Base-by-base conservation (phyloP, 495 filamentous ascomycete species). In the Hyphodiscus hymeniophilus region DNA sequence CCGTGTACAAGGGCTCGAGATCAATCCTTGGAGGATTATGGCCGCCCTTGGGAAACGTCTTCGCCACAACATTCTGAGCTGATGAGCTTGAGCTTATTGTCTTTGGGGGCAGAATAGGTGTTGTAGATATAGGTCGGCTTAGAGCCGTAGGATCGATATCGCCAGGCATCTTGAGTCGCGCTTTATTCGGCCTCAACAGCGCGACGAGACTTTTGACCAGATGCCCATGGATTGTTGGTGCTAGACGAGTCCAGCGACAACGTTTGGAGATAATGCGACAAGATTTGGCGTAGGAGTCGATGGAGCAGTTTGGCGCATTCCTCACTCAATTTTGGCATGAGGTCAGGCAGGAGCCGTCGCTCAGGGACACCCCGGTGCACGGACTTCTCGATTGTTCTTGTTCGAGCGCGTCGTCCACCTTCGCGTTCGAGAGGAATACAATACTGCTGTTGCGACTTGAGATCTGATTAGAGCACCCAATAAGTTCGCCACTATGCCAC, bases 61-160 rank as follows among this genome's bases (percentile, higher is more conserved):
- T 28, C 67, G 73, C 85, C 67, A 77, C 72, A 10, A 75, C 64
- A 42, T 72, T 67, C 8, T 79, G 65, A 13, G 70, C 70, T 18
- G 75, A 76, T 34, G 76, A 66, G 10, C 75, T 75, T n/a, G n/a
- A n/a, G 45, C 75, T 75, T 47, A 84, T 69, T 38, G 74, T 66
- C 57, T 87, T 84, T 21, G 75, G 71, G 43, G 75, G 59, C 24
- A 84, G 61, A 35, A 78, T 69, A 28, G 81, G 72, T 3, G 79
- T 80, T 31, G 82, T 63, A 68, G 81, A 68, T 70, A 78, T 63
- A 22, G 75, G 71, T 58, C 84, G 81, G 72, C 83, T 87, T 63
- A 90, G 68, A 54, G 85, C 84, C 60, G 85, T 82, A 62, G 85
- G 85, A 69, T 90, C 85, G 68, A 89, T 89, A 74, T 90, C 79